Percentiles rank a stretch among this genome's conserved stretches.
phyloP scores from a whole-genome alignment of 2,329 filamentous ascomycete genomes.

The Penicillium corylophilum region DNA sequence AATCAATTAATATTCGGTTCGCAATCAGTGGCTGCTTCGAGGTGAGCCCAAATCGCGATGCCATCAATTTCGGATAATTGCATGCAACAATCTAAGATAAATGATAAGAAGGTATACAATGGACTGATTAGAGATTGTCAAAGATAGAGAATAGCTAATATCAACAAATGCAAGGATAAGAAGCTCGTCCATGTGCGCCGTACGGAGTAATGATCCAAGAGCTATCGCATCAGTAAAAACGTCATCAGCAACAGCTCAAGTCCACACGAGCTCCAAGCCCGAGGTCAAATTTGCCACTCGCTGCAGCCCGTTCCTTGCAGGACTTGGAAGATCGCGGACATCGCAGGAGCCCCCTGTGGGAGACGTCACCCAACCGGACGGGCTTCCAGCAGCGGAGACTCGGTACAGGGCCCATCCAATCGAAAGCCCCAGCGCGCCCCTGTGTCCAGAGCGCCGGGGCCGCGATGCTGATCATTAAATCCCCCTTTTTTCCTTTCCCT shows the following conservation, averaged over 20 bases:
- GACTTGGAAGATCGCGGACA: conserved; percentile 7
- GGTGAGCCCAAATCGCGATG: background rate
- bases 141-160: background rate
- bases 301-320: conserved; percentile 23
- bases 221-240: background rate
- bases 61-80: background rate
- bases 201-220: background rate
- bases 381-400: conserved; percentile 16
- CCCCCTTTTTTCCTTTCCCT: conserved; percentile 10
- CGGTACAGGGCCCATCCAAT: conserved; percentile 17
- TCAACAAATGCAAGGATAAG: background rate
- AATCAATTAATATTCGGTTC: background rate
- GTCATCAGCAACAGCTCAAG: background rate
- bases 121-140: background rate
- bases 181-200: background rate
- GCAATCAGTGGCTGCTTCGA: background rate
- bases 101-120: background rate
- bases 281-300: conserved; percentile 14
- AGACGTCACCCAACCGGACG: conserved; percentile 19
- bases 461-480: conserved; percentile 14
- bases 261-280: background rate
- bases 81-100: background rate
- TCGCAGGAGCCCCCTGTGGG: conserved; percentile 13
- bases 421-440: background rate
- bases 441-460: conserved; percentile 15